Evolutionary conservation across 345 rosid genomes (phyloP).

Genomic region (Gossypium stocksii): DNA sequence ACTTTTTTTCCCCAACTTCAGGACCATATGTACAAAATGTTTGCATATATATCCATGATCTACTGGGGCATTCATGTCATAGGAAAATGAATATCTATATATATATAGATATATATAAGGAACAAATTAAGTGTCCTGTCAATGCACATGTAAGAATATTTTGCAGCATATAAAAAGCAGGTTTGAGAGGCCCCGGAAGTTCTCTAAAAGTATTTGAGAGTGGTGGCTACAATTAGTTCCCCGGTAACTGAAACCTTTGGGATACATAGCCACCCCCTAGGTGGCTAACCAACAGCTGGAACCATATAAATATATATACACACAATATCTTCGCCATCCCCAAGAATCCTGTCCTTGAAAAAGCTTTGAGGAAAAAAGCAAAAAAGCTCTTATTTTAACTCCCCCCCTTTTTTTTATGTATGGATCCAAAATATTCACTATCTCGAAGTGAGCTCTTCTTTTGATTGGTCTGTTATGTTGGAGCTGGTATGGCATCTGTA

Average conservation of each 20-base stretch:
- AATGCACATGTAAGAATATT: conserved; percentile 17
- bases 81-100: not conserved
- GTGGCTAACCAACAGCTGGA: conserved; percentile 25
- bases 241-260: conserved; percentile 20
- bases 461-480: conserved; percentile 13
- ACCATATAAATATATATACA: conserved; percentile 15
- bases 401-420: conserved; percentile 20
- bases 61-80: not conserved
- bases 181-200: conserved; percentile 23
- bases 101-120: conserved; percentile 5
- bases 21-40: not conserved
- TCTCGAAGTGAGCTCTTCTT: conserved; percentile 15
- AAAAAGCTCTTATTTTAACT: conserved; percentile 11
- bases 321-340: conserved; percentile 29
- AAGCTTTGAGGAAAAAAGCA: conserved; percentile 6
- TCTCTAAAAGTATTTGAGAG: conserved; percentile 9
- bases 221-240: conserved; percentile 16
- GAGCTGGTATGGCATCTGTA: conserved; percentile 39
- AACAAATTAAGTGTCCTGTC: conserved; percentile 10
- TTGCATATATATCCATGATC: not conserved
- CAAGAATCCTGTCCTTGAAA: conserved; percentile 47
- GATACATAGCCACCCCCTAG: conserved; percentile 25
- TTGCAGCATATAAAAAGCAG: conserved; percentile 18
- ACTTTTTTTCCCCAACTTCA: not conserved
- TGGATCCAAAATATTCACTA: conserved; percentile 54